Evolutionary conservation across 2,329 filamentous ascomycete genomes (phyloP).

Genomic region (Coleophoma cylindrospora): DNA sequence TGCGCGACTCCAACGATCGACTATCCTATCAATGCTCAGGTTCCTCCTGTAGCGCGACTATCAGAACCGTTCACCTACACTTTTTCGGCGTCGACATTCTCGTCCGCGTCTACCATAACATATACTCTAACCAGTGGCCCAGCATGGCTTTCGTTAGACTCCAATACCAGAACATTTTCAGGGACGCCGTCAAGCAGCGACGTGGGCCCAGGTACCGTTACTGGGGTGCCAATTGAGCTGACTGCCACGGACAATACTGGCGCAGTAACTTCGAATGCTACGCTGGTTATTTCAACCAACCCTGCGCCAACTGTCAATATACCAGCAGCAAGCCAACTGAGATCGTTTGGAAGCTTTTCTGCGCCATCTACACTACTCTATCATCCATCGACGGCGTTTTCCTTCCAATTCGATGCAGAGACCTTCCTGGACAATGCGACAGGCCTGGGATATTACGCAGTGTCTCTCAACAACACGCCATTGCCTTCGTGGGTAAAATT

Average conservation of each 20-base stretch:
- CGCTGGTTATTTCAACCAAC: conserved; percentile 62
- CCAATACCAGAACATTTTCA: conserved; percentile 56
- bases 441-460: conserved; percentile 68
- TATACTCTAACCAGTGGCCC: conserved; percentile 66
- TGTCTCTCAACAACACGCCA: conserved; percentile 72
- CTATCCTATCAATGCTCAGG: conserved; percentile 80
- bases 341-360: conserved; percentile 52
- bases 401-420: conserved; percentile 45
- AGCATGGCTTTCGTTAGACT: conserved; percentile 70
- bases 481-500: conserved; percentile 84
- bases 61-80: conserved; percentile 63
- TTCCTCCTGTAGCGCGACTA: conserved; percentile 72
- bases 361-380: conserved; percentile 54
- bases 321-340: conserved; percentile 54
- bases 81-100: conserved; percentile 72
- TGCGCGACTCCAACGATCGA: conserved; percentile 33
- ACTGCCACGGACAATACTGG: conserved; percentile 64
- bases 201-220: conserved; percentile 49
- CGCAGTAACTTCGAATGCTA: conserved; percentile 58
- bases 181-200: conserved; percentile 61
- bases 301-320: conserved; percentile 47
- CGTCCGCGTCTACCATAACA: conserved; percentile 50
- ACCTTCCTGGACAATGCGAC: conserved; percentile 55
- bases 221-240: conserved; percentile 47
- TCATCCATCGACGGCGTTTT: conserved; percentile 47